These are phyloP conservation scores for Quaeritorhiza haematococci DNA, from an alignment of 371 early-diverging fungal genomes.

Conservation along the genomic window DNA sequence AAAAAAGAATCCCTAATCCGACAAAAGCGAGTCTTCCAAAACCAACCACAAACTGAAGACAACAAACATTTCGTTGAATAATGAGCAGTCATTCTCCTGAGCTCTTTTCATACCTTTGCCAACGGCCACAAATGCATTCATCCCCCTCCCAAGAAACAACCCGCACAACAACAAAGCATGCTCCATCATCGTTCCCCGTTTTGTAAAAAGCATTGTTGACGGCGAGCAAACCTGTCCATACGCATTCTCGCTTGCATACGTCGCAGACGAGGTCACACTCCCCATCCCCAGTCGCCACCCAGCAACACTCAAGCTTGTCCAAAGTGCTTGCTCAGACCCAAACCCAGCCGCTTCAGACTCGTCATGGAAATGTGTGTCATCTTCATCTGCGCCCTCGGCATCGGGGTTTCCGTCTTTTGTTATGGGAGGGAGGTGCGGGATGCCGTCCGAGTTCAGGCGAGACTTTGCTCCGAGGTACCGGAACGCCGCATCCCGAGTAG, in stretches of 20 bases:
- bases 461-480: too few relatives aligned
- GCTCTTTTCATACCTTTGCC: conserved; percentile 30
- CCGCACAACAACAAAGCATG: conserved; percentile 33
- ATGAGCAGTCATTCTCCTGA: not conserved
- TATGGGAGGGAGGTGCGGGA: too few relatives aligned
- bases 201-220: conserved; percentile 20
- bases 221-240: conserved; percentile 26
- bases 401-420: not conserved
- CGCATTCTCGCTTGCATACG: conserved; percentile 26
- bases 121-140: conserved; percentile 33
- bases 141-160: conserved; percentile 25
- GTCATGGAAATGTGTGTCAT: too few relatives aligned
- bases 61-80: not conserved
- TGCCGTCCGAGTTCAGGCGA: too few relatives aligned
- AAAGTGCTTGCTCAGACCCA: too few relatives aligned
- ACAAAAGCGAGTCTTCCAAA: not conserved
- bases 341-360: too few relatives aligned
- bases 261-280: not conserved
- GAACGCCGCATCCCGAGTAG: too few relatives aligned
- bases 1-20: too few relatives aligned
- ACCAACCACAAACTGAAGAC: not conserved
- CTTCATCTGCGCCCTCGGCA: not conserved
- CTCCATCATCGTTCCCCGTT: conserved; percentile 25
- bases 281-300: conserved; percentile 12
- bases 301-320: too few relatives aligned